Evolutionary conservation across 306 rosid genomes (phyloP).

Genomic region (Amphicarpaea edgeworthii): DNA sequence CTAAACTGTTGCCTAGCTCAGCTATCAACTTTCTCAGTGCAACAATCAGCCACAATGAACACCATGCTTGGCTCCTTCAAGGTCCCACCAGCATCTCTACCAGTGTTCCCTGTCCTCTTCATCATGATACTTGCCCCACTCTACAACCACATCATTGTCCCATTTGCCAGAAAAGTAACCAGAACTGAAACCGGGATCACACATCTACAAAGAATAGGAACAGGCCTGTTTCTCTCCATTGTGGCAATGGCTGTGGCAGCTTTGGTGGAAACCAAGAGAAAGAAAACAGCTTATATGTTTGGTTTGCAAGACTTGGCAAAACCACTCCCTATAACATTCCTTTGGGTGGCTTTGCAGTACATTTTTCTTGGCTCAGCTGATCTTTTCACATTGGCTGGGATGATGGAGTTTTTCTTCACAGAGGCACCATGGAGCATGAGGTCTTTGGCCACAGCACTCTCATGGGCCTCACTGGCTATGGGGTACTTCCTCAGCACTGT

Average conservation of each 20-base stretch:
- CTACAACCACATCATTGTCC: constrained; percentile 65
- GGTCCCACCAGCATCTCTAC: constrained; percentile 89
- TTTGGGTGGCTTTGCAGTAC: constrained; percentile 79
- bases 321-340: constrained; percentile 71
- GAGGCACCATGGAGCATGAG: constrained; percentile 83
- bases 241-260: constrained; percentile 89
- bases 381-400: constrained; percentile 79
- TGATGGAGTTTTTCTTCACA: constrained; percentile 88
- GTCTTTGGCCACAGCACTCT: constrained; percentile 77
- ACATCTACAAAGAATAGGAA: constrained; percentile 72
- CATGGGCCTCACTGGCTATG: constrained; percentile 83
- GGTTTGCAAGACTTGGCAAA: constrained; percentile 53
- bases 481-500: constrained; percentile 80
- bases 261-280: constrained; percentile 74
- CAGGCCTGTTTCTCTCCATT: constrained; percentile 67
- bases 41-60: constrained; percentile 86
- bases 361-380: constrained; percentile 83
- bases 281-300: constrained; percentile 51
- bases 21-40: constrained; percentile 82
- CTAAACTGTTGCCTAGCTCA: constrained; percentile 88
- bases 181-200: constrained; percentile 73
- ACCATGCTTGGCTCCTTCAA: constrained; percentile 68
- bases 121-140: constrained; percentile 76
- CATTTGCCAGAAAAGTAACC: constrained; percentile 64
- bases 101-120: constrained; percentile 75